phyloP scores from a whole-genome alignment of 306 rosid species.

The Malus fusca region DNA sequence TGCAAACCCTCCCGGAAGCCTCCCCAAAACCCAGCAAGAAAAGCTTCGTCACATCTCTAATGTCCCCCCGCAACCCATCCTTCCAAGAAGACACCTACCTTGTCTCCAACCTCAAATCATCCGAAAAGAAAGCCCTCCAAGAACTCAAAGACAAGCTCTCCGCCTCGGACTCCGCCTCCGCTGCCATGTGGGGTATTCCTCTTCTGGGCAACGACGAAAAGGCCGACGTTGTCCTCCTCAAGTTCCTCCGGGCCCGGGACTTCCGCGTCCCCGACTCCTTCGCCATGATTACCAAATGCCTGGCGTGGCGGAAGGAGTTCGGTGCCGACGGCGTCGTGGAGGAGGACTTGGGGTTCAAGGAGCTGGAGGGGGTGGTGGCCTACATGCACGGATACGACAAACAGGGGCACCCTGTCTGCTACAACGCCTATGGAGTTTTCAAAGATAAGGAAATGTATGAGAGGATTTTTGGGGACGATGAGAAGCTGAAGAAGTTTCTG shows the following conservation, averaged over 20 bases:
- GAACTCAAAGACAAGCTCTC: slow-evolving; percentile 56
- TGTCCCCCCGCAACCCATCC: slow-evolving; percentile 53
- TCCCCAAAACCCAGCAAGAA: slow-evolving; percentile 63
- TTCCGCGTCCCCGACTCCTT: slow-evolving; percentile 64
- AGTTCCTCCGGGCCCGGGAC: slow-evolving; percentile 87
- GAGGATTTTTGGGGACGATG: slow-evolving; percentile 78
- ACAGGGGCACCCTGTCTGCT: slow-evolving; percentile 90
- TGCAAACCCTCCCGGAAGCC: slow-evolving; percentile 39
- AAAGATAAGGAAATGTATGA: slow-evolving; percentile 76
- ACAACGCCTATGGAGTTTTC: slow-evolving; percentile 80
- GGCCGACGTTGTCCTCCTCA: slow-evolving; percentile 79
- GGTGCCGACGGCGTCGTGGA: slow-evolving; percentile 55
- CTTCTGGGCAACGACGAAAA: slow-evolving; percentile 53
- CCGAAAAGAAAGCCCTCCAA: slow-evolving; percentile 66
- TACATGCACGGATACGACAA: slow-evolving; percentile 80
- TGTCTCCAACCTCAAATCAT: slow-evolving; percentile 53
- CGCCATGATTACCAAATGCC: slow-evolving; percentile 57
- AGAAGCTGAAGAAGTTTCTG: slow-evolving; percentile 75
- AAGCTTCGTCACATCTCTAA: slow-evolving; percentile 60
- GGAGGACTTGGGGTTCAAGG: slow-evolving; percentile 80
- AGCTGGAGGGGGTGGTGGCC: slow-evolving; percentile 85
- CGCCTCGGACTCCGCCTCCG: slow-evolving; percentile 28
- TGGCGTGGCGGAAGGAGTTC: slow-evolving; percentile 75
- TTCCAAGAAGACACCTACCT: slow-evolving; percentile 80
- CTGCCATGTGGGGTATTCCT: slow-evolving; percentile 70